Conservation (phyloP, 1,284 basidiomycete species). For the Waitea zeae region DNA sequence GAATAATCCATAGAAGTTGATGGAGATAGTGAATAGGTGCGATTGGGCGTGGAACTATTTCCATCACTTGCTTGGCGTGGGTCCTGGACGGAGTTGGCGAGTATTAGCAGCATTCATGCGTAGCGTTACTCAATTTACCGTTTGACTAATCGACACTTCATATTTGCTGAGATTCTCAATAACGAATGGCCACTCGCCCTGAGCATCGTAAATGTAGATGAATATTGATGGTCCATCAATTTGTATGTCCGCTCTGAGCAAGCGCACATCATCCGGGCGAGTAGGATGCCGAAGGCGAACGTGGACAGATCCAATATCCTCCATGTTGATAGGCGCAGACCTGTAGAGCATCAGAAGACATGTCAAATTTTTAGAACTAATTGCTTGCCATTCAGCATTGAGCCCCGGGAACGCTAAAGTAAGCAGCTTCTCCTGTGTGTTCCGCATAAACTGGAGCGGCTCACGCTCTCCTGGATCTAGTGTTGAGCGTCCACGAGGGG, state of each 20-base stretch:
- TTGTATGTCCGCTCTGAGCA: slow-evolving; percentile 73
- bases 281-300: slow-evolving; percentile 42
- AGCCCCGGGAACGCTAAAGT: slow-evolving; percentile 77
- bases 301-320: slow-evolving; percentile 79
- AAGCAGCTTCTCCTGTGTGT: slow-evolving; percentile 53
- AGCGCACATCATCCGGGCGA: slow-evolving; percentile 25
- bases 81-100: slow-evolving; percentile 7
- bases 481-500: slow-evolving; percentile 49
- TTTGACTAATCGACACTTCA: slow-evolving; percentile 59
- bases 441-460: slow-evolving; percentile 55
- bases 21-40: slow-evolving; percentile 44
- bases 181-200: slow-evolving; percentile 75
- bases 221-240: slow-evolving; percentile 87
- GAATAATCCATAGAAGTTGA: slow-evolving; percentile 57
- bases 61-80: neutral
- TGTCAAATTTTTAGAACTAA: neutral
- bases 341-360: slow-evolving; percentile 20
- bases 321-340: slow-evolving; percentile 86
- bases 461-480: slow-evolving; percentile 54
- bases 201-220: slow-evolving; percentile 54
- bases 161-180: slow-evolving; percentile 85
- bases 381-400: slow-evolving; percentile 64
- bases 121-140: slow-evolving; percentile 40
- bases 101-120: neutral
- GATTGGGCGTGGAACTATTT: too few relatives aligned